These are phyloP conservation scores for Plicaturopsis crispa DNA, from an alignment of 768 basidiomycete genomes.

Conservation along the genomic window DNA sequence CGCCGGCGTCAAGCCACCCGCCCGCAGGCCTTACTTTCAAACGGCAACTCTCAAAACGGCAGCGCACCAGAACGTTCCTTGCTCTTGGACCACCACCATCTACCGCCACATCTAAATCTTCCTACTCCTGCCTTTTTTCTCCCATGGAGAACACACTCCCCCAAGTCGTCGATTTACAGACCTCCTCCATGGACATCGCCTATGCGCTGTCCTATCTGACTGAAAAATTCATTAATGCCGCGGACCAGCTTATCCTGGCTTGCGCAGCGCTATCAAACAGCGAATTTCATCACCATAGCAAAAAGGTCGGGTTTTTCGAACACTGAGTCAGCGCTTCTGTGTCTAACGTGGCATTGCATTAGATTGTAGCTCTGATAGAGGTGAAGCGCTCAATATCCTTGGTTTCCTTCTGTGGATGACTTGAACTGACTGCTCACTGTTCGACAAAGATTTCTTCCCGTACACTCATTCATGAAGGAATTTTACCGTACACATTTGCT, in stretches of 20 bases:
- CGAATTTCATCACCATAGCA: conserved; percentile 16
- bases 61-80: no score
- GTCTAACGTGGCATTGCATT: background rate
- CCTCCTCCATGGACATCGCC: conserved; percentile 21
- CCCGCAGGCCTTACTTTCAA: no score
- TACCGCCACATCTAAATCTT: no score
- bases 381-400: conserved; percentile 12
- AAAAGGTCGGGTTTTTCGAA: conserved; percentile 15
- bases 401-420: background rate
- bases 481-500: conserved; percentile 26
- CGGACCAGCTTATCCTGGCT: conserved; percentile 18
- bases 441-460: conserved; percentile 21
- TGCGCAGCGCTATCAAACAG: conserved; percentile 10
- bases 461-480: conserved; percentile 21
- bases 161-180: conserved; percentile 14
- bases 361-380: conserved; percentile 29
- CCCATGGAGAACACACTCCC: no score
- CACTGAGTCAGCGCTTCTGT: conserved; percentile 4
- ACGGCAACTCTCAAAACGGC: no score
- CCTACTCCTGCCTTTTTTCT: no score
- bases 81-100: no score
- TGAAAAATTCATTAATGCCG: conserved; percentile 20
- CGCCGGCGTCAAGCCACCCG: no score
- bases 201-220: conserved; percentile 20
- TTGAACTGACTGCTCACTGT: background rate